phyloP scores from a whole-genome alignment of 2,329 filamentous ascomycete genomes.

The Aureobasidium sp. region DNA sequence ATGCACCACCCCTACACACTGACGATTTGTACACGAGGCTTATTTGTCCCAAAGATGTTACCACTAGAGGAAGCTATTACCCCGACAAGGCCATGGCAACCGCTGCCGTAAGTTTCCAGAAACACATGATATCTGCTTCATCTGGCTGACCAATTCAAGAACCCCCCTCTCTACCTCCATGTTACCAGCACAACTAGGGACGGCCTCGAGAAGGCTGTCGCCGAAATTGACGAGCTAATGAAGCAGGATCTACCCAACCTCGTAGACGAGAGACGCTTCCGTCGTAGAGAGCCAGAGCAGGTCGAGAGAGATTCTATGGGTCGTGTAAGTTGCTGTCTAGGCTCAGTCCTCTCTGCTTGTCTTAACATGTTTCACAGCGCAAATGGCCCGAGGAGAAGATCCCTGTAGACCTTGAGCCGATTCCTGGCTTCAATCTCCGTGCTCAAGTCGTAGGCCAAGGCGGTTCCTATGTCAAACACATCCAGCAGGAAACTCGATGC shows the following conservation, averaged over 20 bases:
- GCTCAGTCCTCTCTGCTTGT: not conserved
- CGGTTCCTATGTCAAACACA: constrained; percentile 95
- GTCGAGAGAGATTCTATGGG: constrained; percentile 89
- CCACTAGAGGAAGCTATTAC: constrained; percentile 91
- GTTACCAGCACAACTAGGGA: constrained; percentile 88
- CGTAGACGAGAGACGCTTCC: constrained; percentile 88
- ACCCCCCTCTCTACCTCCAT: constrained; percentile 88
- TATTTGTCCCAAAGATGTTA: constrained; percentile 81
- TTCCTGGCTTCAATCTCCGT: constrained; percentile 90
- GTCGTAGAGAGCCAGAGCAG: constrained; percentile 69
- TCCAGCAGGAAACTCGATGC: constrained; percentile 90
- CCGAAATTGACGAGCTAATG: constrained; percentile 90
- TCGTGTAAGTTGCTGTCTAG: constrained; percentile 52
- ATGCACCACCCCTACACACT: constrained; percentile 57
- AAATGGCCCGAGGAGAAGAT: constrained; percentile 99
- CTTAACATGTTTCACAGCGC: constrained; percentile 50
- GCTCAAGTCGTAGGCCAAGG: constrained; percentile 94
- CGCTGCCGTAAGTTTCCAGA: constrained; percentile 61
- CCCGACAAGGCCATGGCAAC: constrained; percentile 98
- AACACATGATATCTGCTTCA: not conserved
- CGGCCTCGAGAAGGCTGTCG: constrained; percentile 82
- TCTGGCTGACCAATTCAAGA: constrained; percentile 45
- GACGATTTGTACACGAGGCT: constrained; percentile 47
- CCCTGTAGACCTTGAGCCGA: constrained; percentile 79
- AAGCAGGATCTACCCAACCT: constrained; percentile 91